Percentiles rank a stretch among this genome's conserved stretches.
phyloP scores from a whole-genome alignment of 306 rosid genomes.

The Benincasa hispida region DNA sequence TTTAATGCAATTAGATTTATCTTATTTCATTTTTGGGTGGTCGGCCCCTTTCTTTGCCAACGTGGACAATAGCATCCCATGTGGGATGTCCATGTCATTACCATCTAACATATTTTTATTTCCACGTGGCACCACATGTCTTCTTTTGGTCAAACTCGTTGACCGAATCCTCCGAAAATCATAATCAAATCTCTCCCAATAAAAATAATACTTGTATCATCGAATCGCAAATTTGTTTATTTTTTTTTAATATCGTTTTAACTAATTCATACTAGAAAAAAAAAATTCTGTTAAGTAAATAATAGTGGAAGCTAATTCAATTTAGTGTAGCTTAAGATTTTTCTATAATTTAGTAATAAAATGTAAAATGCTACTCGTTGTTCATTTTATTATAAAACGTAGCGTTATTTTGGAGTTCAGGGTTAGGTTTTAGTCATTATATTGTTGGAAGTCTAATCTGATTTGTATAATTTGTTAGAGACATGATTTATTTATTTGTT shows the following conservation, averaged over 20 bases:
- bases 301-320: background rate
- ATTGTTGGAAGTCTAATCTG: background rate
- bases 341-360: background rate
- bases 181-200: background rate
- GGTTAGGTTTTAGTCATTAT: background rate
- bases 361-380: background rate
- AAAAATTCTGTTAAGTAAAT: background rate
- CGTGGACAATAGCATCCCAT: conserved; percentile 18
- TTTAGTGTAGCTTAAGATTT: background rate
- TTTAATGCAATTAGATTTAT: background rate
- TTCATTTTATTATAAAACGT: background rate
- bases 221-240: no score
- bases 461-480: background rate
- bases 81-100: conserved; percentile 21
- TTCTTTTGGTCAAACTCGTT: conserved; percentile 6
- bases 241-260: no score
- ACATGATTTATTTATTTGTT: background rate
- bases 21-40: background rate
- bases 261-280: no score
- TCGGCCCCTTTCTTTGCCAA: background rate
- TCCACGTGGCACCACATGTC: conserved; percentile 12
- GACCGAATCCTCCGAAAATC: background rate
- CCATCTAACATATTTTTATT: background rate
- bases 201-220: no score
- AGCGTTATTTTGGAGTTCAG: no score